Evolutionary conservation across 1,139 yeast species (phyloP).

Genomic region (Taiozyma sp.): DNA sequence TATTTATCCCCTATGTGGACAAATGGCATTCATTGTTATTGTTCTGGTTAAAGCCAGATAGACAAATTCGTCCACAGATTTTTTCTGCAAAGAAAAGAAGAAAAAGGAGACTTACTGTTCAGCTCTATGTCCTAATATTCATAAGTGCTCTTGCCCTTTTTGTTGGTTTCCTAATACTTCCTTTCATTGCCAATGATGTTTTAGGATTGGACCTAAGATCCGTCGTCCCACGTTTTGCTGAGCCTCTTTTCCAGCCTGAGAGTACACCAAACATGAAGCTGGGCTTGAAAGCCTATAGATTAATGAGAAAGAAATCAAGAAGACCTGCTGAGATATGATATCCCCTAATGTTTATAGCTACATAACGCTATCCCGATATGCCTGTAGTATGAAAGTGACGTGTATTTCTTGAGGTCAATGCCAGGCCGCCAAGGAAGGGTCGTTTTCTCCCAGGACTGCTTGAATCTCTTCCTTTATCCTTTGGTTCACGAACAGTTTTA

Average conservation of each 20-base stretch:
- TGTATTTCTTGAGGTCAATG: not conserved
- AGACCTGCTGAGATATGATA: conserved; percentile 1
- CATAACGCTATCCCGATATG: not conserved
- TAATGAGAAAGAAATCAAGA: conserved; percentile 6
- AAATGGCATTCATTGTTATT: conserved; percentile 53
- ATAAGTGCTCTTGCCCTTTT: conserved; percentile 28
- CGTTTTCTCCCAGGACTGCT: not conserved
- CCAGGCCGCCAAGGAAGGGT: not conserved
- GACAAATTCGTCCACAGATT: conserved; percentile 38
- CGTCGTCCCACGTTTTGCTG: conserved; percentile 33
- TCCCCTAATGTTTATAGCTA: not conserved
- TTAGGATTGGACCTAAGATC: conserved; percentile 35
- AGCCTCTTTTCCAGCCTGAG: conserved; percentile 39
- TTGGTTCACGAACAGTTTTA: conserved; percentile 8
- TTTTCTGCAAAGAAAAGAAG: conserved; percentile 85
- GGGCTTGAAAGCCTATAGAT: conserved; percentile 32
- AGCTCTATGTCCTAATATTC: conserved; percentile 32
- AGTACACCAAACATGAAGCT: conserved; percentile 26
- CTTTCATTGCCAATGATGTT: conserved; percentile 30
- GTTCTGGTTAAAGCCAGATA: conserved; percentile 54
- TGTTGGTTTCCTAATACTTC: conserved; percentile 32
- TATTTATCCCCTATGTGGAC: conserved; percentile 50
- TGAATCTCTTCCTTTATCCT: not conserved
- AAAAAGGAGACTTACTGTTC: conserved; percentile 52
- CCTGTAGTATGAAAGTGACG: too few species aligned